phyloP scores from a whole-genome alignment of 2,329 filamentous ascomycete genomes.

The Pyrenochaeta sp. region DNA sequence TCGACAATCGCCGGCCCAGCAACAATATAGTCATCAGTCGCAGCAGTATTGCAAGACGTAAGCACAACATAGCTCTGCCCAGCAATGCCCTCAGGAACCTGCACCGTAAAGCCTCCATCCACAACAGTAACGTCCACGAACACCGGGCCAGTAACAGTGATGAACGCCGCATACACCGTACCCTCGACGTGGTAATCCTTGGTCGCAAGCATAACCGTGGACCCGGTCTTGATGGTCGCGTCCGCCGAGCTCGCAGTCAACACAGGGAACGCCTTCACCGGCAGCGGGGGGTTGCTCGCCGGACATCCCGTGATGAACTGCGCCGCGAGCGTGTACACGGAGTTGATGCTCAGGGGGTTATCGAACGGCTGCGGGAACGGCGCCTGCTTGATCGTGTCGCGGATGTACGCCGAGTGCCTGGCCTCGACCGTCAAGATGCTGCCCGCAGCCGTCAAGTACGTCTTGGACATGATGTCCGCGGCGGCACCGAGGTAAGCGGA shows the following conservation, averaged over 20 bases:
- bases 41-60: conserved; percentile 31
- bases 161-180: conserved; percentile 32
- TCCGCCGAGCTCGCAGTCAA: conserved; percentile 42
- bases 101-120: conserved; percentile 25
- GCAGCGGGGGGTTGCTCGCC: conserved; percentile 60
- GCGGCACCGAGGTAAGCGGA: conserved; percentile 70
- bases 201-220: conserved; percentile 21
- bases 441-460: conserved; percentile 67
- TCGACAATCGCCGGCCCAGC: conserved; percentile 33
- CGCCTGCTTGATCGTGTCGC: conserved; percentile 55
- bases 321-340: conserved; percentile 70
- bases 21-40: conserved; percentile 33
- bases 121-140: conserved; percentile 24
- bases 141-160: conserved; percentile 30
- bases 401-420: conserved; percentile 69
- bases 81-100: conserved; percentile 28
- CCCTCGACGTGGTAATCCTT: conserved; percentile 28
- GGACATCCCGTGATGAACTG: conserved; percentile 68
- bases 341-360: conserved; percentile 63
- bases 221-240: conserved; percentile 19
- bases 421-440: conserved; percentile 71
- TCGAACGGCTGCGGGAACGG: conserved; percentile 69
- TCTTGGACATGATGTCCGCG: conserved; percentile 62
- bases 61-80: conserved; percentile 36
- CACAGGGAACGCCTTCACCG: conserved; percentile 67